These are phyloP conservation scores for Penicillium sp. DNA, from an alignment of 2,329 filamentous ascomycete species.

Conservation along the genomic window DNA sequence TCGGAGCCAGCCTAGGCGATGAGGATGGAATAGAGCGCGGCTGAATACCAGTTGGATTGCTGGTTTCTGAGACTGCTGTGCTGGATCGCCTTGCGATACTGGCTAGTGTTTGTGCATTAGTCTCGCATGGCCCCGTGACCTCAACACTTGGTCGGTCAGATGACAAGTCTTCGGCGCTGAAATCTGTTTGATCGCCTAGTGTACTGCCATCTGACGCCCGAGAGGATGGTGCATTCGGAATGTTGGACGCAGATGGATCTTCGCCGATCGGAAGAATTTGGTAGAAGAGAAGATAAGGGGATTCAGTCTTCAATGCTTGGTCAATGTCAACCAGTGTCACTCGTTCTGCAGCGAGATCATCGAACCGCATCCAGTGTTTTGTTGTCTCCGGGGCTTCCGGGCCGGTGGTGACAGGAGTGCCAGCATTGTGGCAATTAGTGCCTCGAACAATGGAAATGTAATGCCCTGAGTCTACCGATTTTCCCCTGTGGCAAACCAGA, in stretches of 20 bases:
- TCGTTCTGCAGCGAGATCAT: conserved; percentile 68
- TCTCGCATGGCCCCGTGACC: conserved; percentile 25
- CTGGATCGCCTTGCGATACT: conserved; percentile 21
- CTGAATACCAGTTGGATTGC: conserved; percentile 9
- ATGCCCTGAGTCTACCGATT: conserved; percentile 77
- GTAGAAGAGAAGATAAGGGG: conserved; percentile 90
- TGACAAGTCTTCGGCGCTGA: conserved; percentile 14
- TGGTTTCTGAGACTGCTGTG: conserved; percentile 23
- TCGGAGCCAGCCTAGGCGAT: conserved; percentile 21
- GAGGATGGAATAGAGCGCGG: conserved; percentile 21
- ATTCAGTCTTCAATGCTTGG: conserved; percentile 69
- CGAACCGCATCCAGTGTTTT: conserved; percentile 80
- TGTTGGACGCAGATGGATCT: conserved; percentile 37
- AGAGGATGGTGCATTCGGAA: conserved; percentile 29
- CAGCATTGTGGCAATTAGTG: conserved; percentile 40
- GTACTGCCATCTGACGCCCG: conserved; percentile 20
- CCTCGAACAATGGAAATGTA: conserved; percentile 80
- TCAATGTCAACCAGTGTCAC: conserved; percentile 71
- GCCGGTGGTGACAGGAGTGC: conserved; percentile 22
- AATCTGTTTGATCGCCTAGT: conserved; percentile 3
- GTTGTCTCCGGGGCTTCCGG: conserved; percentile 51
- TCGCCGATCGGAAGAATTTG: conserved; percentile 83
- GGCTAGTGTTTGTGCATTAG: conserved; percentile 12
- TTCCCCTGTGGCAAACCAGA: conserved; percentile 82
- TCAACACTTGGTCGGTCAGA: conserved; percentile 34